Evolutionary conservation across 2,329 filamentous ascomycete species (phyloP).

Genomic region (Ilyonectria destructans): DNA sequence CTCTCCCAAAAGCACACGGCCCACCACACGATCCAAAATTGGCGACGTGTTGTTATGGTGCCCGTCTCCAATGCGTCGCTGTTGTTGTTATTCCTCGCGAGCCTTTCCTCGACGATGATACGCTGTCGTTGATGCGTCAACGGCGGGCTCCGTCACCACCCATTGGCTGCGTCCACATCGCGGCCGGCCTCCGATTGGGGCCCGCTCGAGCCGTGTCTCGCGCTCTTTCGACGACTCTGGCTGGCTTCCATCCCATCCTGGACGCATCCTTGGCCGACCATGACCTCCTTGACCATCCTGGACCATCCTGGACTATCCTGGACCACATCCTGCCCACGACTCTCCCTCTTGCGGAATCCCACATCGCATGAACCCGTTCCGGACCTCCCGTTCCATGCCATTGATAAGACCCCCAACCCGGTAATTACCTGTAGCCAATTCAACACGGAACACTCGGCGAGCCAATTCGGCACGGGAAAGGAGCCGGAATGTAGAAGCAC

Average conservation of each 20-base stretch:
- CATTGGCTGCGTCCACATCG: conserved; percentile 11
- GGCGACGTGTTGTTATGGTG: conserved; percentile 31
- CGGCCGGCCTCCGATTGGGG: conserved; percentile 17
- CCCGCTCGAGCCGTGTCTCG: conserved; percentile 3
- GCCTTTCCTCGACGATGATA: conserved; percentile 16
- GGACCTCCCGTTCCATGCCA: background rate
- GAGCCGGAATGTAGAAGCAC: background rate
- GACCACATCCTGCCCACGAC: conserved; percentile 3
- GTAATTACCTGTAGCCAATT: background rate
- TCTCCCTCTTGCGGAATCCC: background rate
- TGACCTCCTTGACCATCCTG: background rate
- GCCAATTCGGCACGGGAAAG: background rate
- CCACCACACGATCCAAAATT: conserved; percentile 3
- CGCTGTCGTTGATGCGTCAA: conserved; percentile 21
- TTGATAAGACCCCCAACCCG: background rate
- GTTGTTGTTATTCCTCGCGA: conserved; percentile 23
- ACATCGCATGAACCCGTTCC: conserved; percentile 19
- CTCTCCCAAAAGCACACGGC: background rate
- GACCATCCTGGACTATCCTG: background rate
- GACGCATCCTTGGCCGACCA: background rate
- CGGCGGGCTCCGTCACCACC: background rate
- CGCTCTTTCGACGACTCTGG: conserved; percentile 1
- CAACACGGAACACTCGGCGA: background rate
- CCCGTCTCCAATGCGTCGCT: conserved; percentile 23
- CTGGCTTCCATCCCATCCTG: background rate